Conservation (phyloP, 805 yeast species). For the Ogataea nitratoaversa region DNA sequence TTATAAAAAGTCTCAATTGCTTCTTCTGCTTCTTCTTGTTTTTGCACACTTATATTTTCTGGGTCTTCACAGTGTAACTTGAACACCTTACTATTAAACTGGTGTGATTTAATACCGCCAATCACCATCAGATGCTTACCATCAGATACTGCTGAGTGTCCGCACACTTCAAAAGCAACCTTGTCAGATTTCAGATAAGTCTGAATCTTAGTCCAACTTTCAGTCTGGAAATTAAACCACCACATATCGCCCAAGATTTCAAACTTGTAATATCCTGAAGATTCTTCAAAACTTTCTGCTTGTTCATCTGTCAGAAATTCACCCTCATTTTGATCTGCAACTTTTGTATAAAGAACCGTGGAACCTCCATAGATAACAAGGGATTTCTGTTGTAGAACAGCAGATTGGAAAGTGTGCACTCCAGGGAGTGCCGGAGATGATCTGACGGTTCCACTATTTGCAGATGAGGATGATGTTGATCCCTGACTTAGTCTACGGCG, state of each 20-base stretch:
- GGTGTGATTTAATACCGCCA: slow-evolving; percentile 23
- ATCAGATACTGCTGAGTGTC: slow-evolving; percentile 20
- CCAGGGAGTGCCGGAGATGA: slow-evolving; percentile 12
- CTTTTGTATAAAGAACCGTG: slow-evolving; percentile 21
- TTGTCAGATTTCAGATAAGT: slow-evolving; percentile 11
- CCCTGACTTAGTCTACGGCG: slow-evolving; percentile 7
- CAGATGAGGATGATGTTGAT: slow-evolving; percentile 5
- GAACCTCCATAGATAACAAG: slow-evolving; percentile 33
- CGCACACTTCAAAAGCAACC: slow-evolving; percentile 20
- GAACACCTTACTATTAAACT: slow-evolving; percentile 4
- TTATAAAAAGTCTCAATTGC: background rate
- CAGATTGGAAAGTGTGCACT: slow-evolving; percentile 1
- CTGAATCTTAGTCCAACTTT: slow-evolving; percentile 34
- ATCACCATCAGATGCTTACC: slow-evolving; percentile 19
- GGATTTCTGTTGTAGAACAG: slow-evolving; percentile 15
- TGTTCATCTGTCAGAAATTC: background rate
- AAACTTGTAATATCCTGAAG: slow-evolving; percentile 14
- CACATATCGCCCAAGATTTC: slow-evolving; percentile 45
- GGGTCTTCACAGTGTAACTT: slow-evolving; percentile 1
- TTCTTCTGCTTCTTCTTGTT: background rate
- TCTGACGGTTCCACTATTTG: slow-evolving; percentile 5
- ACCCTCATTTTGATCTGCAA: slow-evolving; percentile 5
- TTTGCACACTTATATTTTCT: background rate
- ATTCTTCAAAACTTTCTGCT: slow-evolving; percentile 4
- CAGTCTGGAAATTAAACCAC: slow-evolving; percentile 43